Evolutionary conservation across 108 stramenopile species (phyloP), one percentile per base, ranked within the genome.

Genomic region (Conticribra weissflogii): DNA sequence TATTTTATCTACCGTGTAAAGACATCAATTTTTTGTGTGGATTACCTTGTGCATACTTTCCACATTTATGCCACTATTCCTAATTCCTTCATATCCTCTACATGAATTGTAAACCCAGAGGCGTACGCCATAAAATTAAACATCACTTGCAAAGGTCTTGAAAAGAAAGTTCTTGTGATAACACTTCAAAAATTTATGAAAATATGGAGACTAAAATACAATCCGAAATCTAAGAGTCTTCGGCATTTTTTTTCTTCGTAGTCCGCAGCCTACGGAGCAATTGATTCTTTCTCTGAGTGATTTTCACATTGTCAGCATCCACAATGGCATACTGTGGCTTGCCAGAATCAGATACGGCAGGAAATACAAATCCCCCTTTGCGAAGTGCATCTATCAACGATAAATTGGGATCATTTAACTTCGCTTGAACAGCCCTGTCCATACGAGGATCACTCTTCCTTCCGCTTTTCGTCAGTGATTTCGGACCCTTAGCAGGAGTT

Each of bases 221-320:
- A n/a, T n/a, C n/a, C n/a, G n/a, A n/a, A n/a, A n/a, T n/a, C n/a
- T n/a, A n/a, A n/a, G n/a, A 29, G 48, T 27, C 12, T 34, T 67
- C 27, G 1, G 34, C 31, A 36, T 8, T 3, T 45, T 71, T 50
- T 71, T 88, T 86, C 28, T 83, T 79, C 27, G 83, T 82, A 41
- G 86, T 66, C 15, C 92, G 83, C 32, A 91, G 44, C 50, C 92
- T 72, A 32, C 92, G 72, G 41, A 81, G 76, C 46, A 94, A 63
- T 59, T 94, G 92, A 64, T 94, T 94, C 64, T 91, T 94, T 24
- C 92, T 69, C 57, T 94, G 92, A 21, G 83, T 85, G 9, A 94
- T 75, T 23, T 84, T 89, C 9, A 94, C 85, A 33, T 83, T 79
- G 44, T 94, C 88, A 0, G 70, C 36, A 66, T 93, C 92, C 2